Conservation (phyloP, 1,284 basidiomycete genomes). For the Irpex rosettiformis region DNA sequence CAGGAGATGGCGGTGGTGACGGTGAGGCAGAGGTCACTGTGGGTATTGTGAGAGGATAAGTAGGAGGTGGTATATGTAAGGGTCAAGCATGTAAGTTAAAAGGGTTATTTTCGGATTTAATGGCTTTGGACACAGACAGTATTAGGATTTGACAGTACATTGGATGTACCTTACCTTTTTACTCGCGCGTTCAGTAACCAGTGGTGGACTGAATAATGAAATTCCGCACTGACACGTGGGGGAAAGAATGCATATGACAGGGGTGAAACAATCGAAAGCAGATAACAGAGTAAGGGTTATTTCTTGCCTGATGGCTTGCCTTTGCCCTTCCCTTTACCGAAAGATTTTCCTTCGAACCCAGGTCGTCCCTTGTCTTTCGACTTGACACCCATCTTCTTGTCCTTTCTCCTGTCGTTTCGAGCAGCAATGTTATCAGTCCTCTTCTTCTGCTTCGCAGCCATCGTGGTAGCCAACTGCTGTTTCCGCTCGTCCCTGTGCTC, state of each 20-base stretch:
- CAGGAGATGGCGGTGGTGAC: slow-evolving; percentile 27
- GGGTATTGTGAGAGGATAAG: slow-evolving; percentile 37
- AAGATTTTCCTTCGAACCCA: slow-evolving; percentile 80
- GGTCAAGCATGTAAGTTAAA: background rate
- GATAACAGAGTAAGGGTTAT: background rate
- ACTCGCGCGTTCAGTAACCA: background rate
- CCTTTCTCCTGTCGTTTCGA: slow-evolving; percentile 74
- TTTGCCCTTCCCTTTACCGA: slow-evolving; percentile 54
- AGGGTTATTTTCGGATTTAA: background rate
- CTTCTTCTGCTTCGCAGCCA: slow-evolving; percentile 86
- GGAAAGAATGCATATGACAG: background rate
- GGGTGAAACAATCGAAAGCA: background rate
- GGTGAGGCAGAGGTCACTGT: slow-evolving; percentile 45
- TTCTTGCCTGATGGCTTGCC: slow-evolving; percentile 16
- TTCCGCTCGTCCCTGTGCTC: slow-evolving; percentile 77
- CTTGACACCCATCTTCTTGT: slow-evolving; percentile 66
- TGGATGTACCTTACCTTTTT: background rate
- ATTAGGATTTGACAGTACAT: background rate
- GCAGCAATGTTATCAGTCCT: slow-evolving; percentile 83
- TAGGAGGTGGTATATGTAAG: background rate
- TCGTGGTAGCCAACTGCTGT: slow-evolving; percentile 64
- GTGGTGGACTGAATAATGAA: background rate
- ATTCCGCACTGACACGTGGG: background rate
- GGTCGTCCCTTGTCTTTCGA: slow-evolving; percentile 66
- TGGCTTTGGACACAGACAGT: background rate